Percentiles rank a stretch among this genome's conserved stretches.
These are phyloP conservation scores for Phycomyces blakesleeanus DNA, from an alignment of 192 early-diverging fungal species.

Conservation along the genomic window DNA sequence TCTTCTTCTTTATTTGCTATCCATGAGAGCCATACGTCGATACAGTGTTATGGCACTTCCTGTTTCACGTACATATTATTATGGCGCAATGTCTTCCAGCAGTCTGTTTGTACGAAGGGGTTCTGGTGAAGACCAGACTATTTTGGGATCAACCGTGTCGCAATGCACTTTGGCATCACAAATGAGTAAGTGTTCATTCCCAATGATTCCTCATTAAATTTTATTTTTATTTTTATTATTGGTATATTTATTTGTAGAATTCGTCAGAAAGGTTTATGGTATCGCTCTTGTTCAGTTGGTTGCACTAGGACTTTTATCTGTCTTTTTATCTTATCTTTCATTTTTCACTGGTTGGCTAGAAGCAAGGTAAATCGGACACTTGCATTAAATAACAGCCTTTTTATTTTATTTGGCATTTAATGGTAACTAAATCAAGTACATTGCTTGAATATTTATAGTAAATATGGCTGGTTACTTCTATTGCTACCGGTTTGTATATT, in stretches of 20 bases:
- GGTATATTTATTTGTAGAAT: slow-evolving; percentile 1
- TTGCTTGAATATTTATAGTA: background rate
- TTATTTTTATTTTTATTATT: too few relatives aligned
- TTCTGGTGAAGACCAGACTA: slow-evolving; percentile 12
- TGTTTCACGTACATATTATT: slow-evolving; percentile 3
- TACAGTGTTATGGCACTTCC: background rate
- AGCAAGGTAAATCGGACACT: slow-evolving; percentile 1
- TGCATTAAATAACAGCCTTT: background rate
- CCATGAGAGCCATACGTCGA: background rate
- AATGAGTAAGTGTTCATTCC: slow-evolving; percentile 9
- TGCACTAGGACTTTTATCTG: background rate
- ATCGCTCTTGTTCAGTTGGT: slow-evolving; percentile 3
- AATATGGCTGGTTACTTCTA: slow-evolving; percentile 13
- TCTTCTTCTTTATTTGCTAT: too few relatives aligned
- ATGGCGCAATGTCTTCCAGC: background rate
- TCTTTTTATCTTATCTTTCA: background rate
- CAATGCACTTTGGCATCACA: slow-evolving; percentile 10
- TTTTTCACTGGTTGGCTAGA: slow-evolving; percentile 9
- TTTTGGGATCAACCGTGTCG: slow-evolving; percentile 13
- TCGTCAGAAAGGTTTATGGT: slow-evolving; percentile 16
- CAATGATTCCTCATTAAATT: background rate
- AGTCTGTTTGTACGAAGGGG: slow-evolving; percentile 7
- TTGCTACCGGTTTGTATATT: slow-evolving; percentile 6
- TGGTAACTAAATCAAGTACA: background rate
- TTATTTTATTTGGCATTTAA: background rate